A percentile compares a stretch with the other conserved stretches of the same genome.
These are phyloP conservation scores for Thermothelomyces thermophilus DNA, from an alignment of 2,329 filamentous ascomycete species.

Conservation along the genomic window DNA sequence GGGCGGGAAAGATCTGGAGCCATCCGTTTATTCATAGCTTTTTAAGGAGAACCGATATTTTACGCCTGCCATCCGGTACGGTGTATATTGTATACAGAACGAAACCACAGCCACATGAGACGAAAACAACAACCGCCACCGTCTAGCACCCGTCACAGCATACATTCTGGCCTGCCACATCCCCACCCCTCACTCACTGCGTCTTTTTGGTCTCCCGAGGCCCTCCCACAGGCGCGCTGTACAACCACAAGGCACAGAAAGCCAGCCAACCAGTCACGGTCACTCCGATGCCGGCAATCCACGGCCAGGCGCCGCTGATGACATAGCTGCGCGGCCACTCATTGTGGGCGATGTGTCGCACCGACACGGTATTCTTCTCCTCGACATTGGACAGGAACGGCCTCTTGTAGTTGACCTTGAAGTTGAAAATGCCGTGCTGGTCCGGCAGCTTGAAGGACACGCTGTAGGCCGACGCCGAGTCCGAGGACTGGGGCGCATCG, in stretches of 20 bases:
- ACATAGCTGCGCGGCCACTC: slow-evolving; percentile 89
- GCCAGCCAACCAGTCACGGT: slow-evolving; percentile 78
- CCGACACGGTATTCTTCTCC: slow-evolving; percentile 90
- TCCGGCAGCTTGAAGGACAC: slow-evolving; percentile 78
- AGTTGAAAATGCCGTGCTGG: slow-evolving; percentile 99
- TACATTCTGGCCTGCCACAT: background rate
- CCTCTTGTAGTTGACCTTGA: slow-evolving; percentile 93
- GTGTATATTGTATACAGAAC: slow-evolving; percentile 9
- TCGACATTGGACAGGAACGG: slow-evolving; percentile 85
- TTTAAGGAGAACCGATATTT: slow-evolving; percentile 7
- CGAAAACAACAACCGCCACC: slow-evolving; percentile 1
- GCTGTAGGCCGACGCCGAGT: slow-evolving; percentile 66
- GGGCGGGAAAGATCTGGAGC: background rate
- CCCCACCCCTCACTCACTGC: slow-evolving; percentile 29
- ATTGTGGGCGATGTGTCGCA: slow-evolving; percentile 94
- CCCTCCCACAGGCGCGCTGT: slow-evolving; percentile 43
- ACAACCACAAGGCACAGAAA: slow-evolving; percentile 88
- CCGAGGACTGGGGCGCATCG: slow-evolving; percentile 41
- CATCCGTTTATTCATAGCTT: slow-evolving; percentile 5
- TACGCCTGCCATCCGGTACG: slow-evolving; percentile 6
- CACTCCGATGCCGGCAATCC: slow-evolving; percentile 80
- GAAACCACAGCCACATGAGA: background rate
- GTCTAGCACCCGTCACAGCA: background rate
- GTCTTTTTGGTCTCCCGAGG: slow-evolving; percentile 39
- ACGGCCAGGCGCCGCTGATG: slow-evolving; percentile 89